Evolutionary conservation across 805 yeast species (phyloP).

Genomic region (Yarrowia divulgata): DNA sequence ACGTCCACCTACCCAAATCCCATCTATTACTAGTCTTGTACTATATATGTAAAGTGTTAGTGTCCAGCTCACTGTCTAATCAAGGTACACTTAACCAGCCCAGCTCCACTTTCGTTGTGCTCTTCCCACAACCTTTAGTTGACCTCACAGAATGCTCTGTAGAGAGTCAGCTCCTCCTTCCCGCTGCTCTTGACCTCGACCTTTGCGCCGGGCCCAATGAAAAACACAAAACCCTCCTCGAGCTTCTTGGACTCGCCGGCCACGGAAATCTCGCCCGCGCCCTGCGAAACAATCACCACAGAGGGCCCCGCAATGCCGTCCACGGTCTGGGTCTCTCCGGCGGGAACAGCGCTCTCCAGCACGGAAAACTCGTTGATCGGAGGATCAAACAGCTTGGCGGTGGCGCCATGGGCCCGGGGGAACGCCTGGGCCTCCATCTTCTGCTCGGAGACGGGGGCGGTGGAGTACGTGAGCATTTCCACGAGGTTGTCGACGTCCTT

Average conservation of each 20-base stretch:
- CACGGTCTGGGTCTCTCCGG: constrained; percentile 61
- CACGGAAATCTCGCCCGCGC: constrained; percentile 65
- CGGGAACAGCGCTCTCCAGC: constrained; percentile 73
- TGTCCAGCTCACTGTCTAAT: constrained; percentile 39
- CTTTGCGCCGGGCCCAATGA: constrained; percentile 78
- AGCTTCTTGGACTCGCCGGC: constrained; percentile 54
- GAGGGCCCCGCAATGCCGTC: constrained; percentile 84
- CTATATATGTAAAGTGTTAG: constrained; percentile 13
- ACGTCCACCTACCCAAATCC: neutral
- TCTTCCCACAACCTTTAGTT: too few relatives aligned
- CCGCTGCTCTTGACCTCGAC: constrained; percentile 57
- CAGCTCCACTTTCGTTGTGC: constrained; percentile 33
- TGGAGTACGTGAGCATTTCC: constrained; percentile 85
- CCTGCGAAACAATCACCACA: constrained; percentile 81
- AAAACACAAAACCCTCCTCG: constrained; percentile 77
- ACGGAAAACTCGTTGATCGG: constrained; percentile 97
- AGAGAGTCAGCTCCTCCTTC: constrained; percentile 65
- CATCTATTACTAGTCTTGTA: constrained; percentile 19
- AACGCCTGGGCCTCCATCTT: constrained; percentile 76
- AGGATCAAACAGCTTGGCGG: constrained; percentile 73
- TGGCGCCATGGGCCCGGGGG: constrained; percentile 51
- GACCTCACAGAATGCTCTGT: constrained; percentile 72
- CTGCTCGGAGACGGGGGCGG: constrained; percentile 90
- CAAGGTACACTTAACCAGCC: too few relatives aligned
- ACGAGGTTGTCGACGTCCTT: constrained; percentile 93